Evolutionary conservation across 2,329 filamentous ascomycete genomes (phyloP).

Genomic region (Ceratocystiopsis sp.): DNA sequence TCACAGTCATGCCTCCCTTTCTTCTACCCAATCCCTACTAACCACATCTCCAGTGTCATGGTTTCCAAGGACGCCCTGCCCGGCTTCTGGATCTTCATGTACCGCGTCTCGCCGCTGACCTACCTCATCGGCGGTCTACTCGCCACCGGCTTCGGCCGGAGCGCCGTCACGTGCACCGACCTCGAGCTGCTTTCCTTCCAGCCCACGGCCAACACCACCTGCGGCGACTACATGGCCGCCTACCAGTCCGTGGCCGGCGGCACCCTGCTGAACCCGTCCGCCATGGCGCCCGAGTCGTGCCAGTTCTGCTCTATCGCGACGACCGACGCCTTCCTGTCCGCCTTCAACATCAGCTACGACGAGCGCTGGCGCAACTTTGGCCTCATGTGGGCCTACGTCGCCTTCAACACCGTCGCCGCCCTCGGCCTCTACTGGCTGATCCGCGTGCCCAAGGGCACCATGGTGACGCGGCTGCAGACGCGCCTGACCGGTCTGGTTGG

Average conservation of each 20-base stretch:
- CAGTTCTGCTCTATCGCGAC: constrained; percentile 46
- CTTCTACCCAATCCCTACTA: neutral
- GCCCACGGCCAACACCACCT: constrained; percentile 44
- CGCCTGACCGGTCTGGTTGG: no score
- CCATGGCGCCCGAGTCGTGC: constrained; percentile 31
- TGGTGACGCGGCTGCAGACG: neutral
- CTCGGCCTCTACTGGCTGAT: constrained; percentile 6
- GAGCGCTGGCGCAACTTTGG: constrained; percentile 55
- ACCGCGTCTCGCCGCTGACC: constrained; percentile 38
- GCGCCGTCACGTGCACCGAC: constrained; percentile 32
- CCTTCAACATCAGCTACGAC: constrained; percentile 29
- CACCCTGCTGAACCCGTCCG: constrained; percentile 41
- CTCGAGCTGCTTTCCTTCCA: constrained; percentile 47
- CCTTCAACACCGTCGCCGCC: constrained; percentile 36
- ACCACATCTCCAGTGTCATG: constrained; percentile 26
- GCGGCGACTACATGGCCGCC: constrained; percentile 42
- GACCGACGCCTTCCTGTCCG: constrained; percentile 43
- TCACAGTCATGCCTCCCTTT: constrained; percentile 15
- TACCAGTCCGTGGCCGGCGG: constrained; percentile 36
- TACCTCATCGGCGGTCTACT: constrained; percentile 55
- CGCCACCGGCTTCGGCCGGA: constrained; percentile 42
- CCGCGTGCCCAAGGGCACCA: constrained; percentile 3
- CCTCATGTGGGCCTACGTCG: constrained; percentile 48
- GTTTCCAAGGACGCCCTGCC: constrained; percentile 40
- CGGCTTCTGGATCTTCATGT: constrained; percentile 67